Base-by-base conservation (phyloP, 2,329 filamentous ascomycete genomes). In the Thermochaetoides dissita region DNA sequence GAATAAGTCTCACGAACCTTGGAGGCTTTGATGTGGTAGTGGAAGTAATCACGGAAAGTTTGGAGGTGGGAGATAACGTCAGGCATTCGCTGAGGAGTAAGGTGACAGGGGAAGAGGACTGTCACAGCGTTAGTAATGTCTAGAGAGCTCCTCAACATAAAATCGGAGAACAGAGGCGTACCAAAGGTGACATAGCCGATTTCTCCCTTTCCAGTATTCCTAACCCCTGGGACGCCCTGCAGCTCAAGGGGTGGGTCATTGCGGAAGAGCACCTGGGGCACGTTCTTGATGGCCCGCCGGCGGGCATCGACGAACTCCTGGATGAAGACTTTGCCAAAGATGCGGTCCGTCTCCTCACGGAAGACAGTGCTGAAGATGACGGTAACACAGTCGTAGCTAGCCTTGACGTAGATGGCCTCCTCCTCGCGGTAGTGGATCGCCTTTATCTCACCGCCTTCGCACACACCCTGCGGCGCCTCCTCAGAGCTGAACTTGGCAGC, bases 1-100 rank as follows among this genome's bases (percentile, higher is more conserved):
- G 17, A 24, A 24, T 24, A 24, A 24, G 17, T 24, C 17, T 24
- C 17, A 24, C 17, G 17, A 24, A 24, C 76, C 72, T 98, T 98
- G 49, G 88, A 95, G 30, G 91, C 93, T 68, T 98, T 98, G 67
- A 98, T 98, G 65, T 98, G 91, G 63, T 99, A 99, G 64, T 99
- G 91, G 72, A 99, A 98, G 65, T 98, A 98, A 60, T 98, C 91
- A 52, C 91, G 84, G 84, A 98, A 98, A 10, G 91, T 99, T 66
- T 99, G 93, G 56, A 99, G 96, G 62, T 98, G 93, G 39, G 88
- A 95, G 54, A 99, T 98, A 60, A 93, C 88, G 52, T 95, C 88
- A 46, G 84, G 81, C 67, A 93, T 85, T 59, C 87, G 78, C 63
- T 95, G 86, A 10, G 79, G 78, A 10, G 87, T 89, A 51, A 99